Conservation (phyloP, 2,329 filamentous ascomycete genomes). For the Fusarium coffeatum region DNA sequence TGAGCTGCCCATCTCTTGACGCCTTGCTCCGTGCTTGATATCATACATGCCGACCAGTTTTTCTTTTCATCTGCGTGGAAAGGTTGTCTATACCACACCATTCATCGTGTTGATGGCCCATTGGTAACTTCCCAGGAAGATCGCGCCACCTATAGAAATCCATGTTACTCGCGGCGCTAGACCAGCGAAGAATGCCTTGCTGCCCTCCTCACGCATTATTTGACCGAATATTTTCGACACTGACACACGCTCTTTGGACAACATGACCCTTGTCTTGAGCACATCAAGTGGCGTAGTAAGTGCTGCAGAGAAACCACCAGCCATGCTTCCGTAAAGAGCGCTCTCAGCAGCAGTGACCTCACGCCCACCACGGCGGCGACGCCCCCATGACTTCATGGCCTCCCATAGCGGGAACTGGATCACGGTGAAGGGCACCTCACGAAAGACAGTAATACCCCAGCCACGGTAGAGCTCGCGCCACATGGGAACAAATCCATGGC, state of each 20-base stretch:
- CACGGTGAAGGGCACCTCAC: slow-evolving; percentile 96
- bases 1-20: slow-evolving; percentile 19
- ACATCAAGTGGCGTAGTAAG: slow-evolving; percentile 95
- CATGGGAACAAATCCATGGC: slow-evolving; percentile 66
- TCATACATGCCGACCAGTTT: slow-evolving; percentile 32
- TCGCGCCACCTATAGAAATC: slow-evolving; percentile 94
- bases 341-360: slow-evolving; percentile 80
- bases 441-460: slow-evolving; percentile 90
- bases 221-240: slow-evolving; percentile 69
- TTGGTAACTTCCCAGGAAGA: slow-evolving; percentile 95
- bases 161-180: slow-evolving; percentile 87
- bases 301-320: slow-evolving; percentile 86
- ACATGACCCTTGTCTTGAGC: slow-evolving; percentile 96
- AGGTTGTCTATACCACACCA: slow-evolving; percentile 16
- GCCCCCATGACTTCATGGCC: slow-evolving; percentile 80
- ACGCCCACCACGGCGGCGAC: slow-evolving; percentile 53
- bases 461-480: slow-evolving; percentile 90
- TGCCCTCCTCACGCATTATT: slow-evolving; percentile 73
- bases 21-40: slow-evolving; percentile 30
- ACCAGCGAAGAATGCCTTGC: slow-evolving; percentile 78
- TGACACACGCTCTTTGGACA: slow-evolving; percentile 75
- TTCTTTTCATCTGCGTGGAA: not conserved
- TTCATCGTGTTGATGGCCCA: slow-evolving; percentile 81
- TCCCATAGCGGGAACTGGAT: slow-evolving; percentile 99
- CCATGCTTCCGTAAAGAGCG: slow-evolving; percentile 83